phyloP scores from a whole-genome alignment of 495 filamentous ascomycete species.

The Podospora sp. region DNA sequence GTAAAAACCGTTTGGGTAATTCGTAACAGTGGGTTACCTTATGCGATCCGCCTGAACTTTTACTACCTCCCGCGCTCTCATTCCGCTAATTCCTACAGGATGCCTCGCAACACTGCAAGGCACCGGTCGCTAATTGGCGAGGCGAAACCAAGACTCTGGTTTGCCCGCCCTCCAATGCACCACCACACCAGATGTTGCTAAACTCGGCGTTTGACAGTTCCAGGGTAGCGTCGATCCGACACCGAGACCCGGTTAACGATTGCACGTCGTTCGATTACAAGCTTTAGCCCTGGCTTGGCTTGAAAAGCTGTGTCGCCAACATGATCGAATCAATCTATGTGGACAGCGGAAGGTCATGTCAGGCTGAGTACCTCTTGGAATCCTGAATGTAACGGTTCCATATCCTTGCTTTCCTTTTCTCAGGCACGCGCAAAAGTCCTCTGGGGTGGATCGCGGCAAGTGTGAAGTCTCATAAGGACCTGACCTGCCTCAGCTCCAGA shows the following conservation, averaged over 20 bases:
- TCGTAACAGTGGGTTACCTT: background rate
- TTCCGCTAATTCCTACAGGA: background rate
- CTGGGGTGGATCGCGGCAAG: background rate
- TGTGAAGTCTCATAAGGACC: background rate
- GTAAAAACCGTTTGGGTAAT: background rate
- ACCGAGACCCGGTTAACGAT: background rate
- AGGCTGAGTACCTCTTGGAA: background rate
- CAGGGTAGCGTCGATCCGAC: background rate
- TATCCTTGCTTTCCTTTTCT: background rate
- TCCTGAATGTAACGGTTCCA: background rate
- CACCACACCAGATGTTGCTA: background rate
- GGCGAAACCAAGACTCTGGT: background rate
- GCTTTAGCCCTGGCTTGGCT: too few species aligned
- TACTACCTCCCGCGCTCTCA: background rate
- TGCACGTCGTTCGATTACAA: too few species aligned
- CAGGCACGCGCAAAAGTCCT: background rate
- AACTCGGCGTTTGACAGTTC: background rate
- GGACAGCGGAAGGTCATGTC: background rate
- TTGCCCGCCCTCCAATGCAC: background rate
- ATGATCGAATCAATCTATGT: background rate
- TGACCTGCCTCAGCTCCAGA: background rate
- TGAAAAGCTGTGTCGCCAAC: background rate
- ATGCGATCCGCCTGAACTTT: background rate
- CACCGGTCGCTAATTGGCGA: background rate
- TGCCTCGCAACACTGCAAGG: background rate